phyloP scores from a whole-genome alignment of 768 basidiomycete genomes.

The Leccinellum albellum region DNA sequence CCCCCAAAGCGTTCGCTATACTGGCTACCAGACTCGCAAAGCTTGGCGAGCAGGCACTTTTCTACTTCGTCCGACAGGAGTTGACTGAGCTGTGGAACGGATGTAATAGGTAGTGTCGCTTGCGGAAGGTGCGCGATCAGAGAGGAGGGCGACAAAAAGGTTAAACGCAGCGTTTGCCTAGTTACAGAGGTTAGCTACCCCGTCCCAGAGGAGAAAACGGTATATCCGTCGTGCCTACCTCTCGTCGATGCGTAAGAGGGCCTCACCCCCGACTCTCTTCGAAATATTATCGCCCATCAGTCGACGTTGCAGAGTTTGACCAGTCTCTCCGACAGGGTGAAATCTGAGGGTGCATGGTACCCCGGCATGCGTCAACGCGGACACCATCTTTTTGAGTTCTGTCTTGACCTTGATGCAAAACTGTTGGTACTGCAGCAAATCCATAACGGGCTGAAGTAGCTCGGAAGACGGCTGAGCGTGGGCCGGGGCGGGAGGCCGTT shows the following conservation, averaged over 20 bases:
- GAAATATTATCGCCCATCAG: slow-evolving; percentile 39
- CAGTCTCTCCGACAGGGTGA: slow-evolving; percentile 64
- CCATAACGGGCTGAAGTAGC: slow-evolving; percentile 71
- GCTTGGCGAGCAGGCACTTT: slow-evolving; percentile 60
- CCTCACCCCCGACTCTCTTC: slow-evolving; percentile 63
- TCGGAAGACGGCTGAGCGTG: slow-evolving; percentile 34
- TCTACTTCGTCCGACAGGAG: slow-evolving; percentile 77
- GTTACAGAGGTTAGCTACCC: neutral
- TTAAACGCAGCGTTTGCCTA: slow-evolving; percentile 73
- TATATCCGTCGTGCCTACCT: slow-evolving; percentile 38
- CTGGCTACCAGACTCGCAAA: slow-evolving; percentile 63
- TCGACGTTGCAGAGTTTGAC: slow-evolving; percentile 49
- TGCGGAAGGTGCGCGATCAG: slow-evolving; percentile 78
- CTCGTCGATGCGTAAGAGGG: slow-evolving; percentile 64
- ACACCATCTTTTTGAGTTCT: slow-evolving; percentile 51
- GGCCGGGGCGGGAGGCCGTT: slow-evolving; percentile 19
- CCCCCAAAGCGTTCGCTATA: slow-evolving; percentile 49
- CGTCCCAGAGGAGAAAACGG: neutral
- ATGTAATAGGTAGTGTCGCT: slow-evolving; percentile 69
- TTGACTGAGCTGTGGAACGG: slow-evolving; percentile 72
- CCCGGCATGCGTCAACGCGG: slow-evolving; percentile 49
- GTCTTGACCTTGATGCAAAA: slow-evolving; percentile 62
- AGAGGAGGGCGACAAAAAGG: slow-evolving; percentile 70
- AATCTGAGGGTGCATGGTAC: slow-evolving; percentile 57
- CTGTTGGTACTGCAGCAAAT: slow-evolving; percentile 73